A percentile compares a stretch with the other conserved stretches of the same genome.
Conservation (phyloP, 2,329 filamentous ascomycete species). For the Fusarium albosuccineum region DNA sequence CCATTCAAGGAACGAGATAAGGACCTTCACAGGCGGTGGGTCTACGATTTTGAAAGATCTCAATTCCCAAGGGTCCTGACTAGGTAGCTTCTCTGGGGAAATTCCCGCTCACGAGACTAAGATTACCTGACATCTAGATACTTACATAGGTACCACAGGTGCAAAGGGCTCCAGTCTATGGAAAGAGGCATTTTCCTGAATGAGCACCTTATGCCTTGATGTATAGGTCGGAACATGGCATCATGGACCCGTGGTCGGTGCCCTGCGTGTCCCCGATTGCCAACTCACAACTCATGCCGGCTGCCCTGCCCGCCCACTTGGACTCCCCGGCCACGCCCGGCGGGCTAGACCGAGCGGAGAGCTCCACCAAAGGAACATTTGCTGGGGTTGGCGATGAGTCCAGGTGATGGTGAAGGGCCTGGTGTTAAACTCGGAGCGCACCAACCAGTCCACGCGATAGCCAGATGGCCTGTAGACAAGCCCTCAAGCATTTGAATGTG, state of each 20-base stretch:
- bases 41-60: background rate
- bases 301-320: constrained; percentile 5
- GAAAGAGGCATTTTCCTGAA: constrained; percentile 1
- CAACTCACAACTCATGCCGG: constrained; percentile 34
- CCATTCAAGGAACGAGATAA: constrained; percentile 30
- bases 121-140: background rate
- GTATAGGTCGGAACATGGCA: constrained; percentile 16
- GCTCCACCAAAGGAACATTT: constrained; percentile 33
- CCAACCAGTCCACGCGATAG: background rate
- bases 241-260: constrained; percentile 20
- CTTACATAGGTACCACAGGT: background rate
- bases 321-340: constrained; percentile 33
- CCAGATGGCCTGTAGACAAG: no score
- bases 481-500: background rate
- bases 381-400: constrained; percentile 16
- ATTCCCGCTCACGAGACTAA: background rate
- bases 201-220: background rate
- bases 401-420: constrained; percentile 24
- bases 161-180: background rate
- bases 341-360: constrained; percentile 43
- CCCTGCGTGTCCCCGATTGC: constrained; percentile 31
- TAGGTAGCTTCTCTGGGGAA: constrained; percentile 6
- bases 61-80: background rate
- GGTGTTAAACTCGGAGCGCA: background rate
- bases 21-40: constrained; percentile 23